Base-by-base conservation (phyloP, 805 yeast genomes). In the Candida parachauliodes region DNA sequence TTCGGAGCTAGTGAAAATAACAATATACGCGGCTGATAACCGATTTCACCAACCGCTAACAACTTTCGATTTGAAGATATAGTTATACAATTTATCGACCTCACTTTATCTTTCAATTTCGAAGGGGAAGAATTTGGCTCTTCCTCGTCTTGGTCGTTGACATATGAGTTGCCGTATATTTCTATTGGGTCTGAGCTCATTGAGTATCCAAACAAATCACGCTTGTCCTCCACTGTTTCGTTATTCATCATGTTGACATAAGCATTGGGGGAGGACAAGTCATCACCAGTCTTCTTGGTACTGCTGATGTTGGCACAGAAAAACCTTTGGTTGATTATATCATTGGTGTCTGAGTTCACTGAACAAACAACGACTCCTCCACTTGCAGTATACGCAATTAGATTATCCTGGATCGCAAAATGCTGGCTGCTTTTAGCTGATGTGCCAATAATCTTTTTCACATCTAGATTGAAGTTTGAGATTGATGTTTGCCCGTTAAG, bases 41-140 rank as follows among this genome's bases (percentile, higher is more conserved):
- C 89, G 0, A 70, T 55, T 50, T 83, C 91, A 2, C 91, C 91
- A 11, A 81, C 76, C 0, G 88, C 88, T 18, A 83, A 53, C 4
- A 76, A 46, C 31, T 57, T 65, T 26, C 63, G 68, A 50, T 76
- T 74, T 0, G 83, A 77, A 0, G 86, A 72, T 4, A 81, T 57
- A 2, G 79, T 74, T n/a, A 81, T 51, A 42, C 84, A 76, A 32
- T 70, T 70, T 25, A 79, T 72, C 0, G 76, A 65, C 40, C 81
- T 60, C 21, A 79, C 74, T 39, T 71, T 62, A 35, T 68, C 62
- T 34, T 59, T 57, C 14, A 59, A 38, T 37, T 59, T 63, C 5
- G 57, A 54, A 16, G 51, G 44, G 16, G 51, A 49, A 11, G 21
- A 8, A 11, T 42, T 43, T 3, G 10, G 15, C 14, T 39, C 42